A percentile compares a stretch with the other conserved stretches of the same genome.
Conservation (phyloP, 495 filamentous ascomycete genomes). For the Talaromyces liani region DNA sequence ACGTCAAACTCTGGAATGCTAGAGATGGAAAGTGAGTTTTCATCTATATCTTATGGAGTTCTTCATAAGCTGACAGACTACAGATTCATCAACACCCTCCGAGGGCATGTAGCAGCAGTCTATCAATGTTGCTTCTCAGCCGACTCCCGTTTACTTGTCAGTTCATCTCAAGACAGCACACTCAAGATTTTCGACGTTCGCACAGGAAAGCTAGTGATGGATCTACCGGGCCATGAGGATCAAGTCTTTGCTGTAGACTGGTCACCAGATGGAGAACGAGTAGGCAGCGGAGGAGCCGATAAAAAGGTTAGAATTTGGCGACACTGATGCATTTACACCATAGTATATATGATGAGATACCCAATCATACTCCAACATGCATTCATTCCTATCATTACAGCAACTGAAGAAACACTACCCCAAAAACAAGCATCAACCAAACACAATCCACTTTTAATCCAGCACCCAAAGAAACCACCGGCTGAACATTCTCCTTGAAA, state of each 20-base stretch:
- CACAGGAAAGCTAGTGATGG: slow-evolving; percentile 71
- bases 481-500: slow-evolving; percentile 29
- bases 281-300: slow-evolving; percentile 88
- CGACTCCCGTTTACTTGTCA: slow-evolving; percentile 79
- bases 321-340: slow-evolving; percentile 36
- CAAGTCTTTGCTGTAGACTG: slow-evolving; percentile 94
- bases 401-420: neutral
- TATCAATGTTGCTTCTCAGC: slow-evolving; percentile 87
- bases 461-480: slow-evolving; percentile 4
- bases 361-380: neutral
- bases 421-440: neutral
- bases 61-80: neutral
- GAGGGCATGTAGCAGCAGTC: slow-evolving; percentile 89
- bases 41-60: neutral
- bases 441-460: neutral
- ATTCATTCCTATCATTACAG: neutral
- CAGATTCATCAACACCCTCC: slow-evolving; percentile 73
- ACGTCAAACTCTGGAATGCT: slow-evolving; percentile 81
- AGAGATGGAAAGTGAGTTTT: slow-evolving; percentile 51
- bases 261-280: slow-evolving; percentile 77
- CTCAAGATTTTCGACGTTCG: slow-evolving; percentile 90
- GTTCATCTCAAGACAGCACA: slow-evolving; percentile 84
- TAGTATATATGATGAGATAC: slow-evolving; percentile 3
- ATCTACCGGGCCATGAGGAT: slow-evolving; percentile 90
- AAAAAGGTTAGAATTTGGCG: slow-evolving; percentile 85